Percentiles rank a stretch among this genome's conserved stretches.
phyloP scores from a whole-genome alignment of 164 flowering plant genomes.

The Cinnamomum chago region DNA sequence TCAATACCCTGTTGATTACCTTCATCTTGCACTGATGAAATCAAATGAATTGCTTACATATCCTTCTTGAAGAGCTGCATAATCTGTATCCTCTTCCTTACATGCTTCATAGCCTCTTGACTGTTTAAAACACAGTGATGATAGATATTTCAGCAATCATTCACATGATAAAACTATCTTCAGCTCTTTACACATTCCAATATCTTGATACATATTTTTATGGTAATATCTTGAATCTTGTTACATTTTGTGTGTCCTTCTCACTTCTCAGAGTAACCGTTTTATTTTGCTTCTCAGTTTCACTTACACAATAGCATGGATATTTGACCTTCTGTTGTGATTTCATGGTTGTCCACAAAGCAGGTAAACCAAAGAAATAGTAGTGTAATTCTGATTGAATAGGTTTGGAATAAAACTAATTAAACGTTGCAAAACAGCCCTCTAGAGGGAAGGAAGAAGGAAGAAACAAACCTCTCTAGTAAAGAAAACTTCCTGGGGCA shows the following conservation, averaged over 20 bases:
- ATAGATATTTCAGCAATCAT: background rate
- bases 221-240: no score
- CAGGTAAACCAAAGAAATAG: background rate
- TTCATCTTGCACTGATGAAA: background rate
- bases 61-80: slow-evolving; percentile 51
- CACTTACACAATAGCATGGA: no score
- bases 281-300: background rate
- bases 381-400: no score
- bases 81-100: slow-evolving; percentile 33
- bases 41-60: slow-evolving; percentile 39
- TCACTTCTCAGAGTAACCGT: background rate
- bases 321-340: no score
- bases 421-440: background rate
- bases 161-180: background rate
- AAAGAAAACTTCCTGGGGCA: background rate
- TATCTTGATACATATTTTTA: no score
- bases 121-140: slow-evolving; percentile 15
- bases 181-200: background rate
- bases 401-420: background rate
- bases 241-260: background rate
- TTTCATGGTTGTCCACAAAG: background rate
- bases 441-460: background rate
- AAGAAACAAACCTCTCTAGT: slow-evolving; percentile 6
- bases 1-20: background rate
- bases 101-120: slow-evolving; percentile 22